Evolutionary conservation across 1,139 yeast genomes (phyloP), one percentile per base, ranked within the genome.

Genomic region (Yamadazyma diospyri): DNA sequence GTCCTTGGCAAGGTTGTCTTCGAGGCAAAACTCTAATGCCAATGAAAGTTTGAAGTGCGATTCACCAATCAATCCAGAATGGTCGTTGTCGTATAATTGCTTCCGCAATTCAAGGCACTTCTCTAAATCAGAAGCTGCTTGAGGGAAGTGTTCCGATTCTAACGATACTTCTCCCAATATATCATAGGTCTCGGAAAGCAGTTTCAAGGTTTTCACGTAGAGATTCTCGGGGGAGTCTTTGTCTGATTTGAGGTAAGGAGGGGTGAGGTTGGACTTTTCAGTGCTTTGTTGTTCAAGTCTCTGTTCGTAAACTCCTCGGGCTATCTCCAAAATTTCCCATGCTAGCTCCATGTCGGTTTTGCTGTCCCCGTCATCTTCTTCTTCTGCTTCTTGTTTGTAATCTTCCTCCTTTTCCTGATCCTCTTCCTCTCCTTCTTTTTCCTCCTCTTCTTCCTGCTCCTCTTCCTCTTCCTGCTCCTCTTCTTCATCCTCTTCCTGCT

Each of bases 161-260:
- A 88, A 63, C 0, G 95, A 82, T 5, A 89, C 84, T 53, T 92
- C 97, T 15, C 97, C 97, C 14, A 88, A 65, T 6, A 89, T 58
- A 50, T 84, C 94, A 50, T 79, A 83, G 1, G 82, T 76, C 38
- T 86, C 94, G 0, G 94, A 78, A 20, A 89, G 64, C 45, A 77
- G 81, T 45, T 69, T 65, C 37, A 69, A 61, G 23, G 65, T 45
- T 17, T 54, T 59, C 6, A 68, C 57, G 34, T 55, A 56, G 26
- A 59, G 59, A 39, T 67, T 59, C 5, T 48, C 38, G 2, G 62
- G 49, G 11, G 53, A 57, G 14, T 57, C 64, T 12, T 55, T 57
- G 16, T 67, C 70, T 5, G 61, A 45, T 24, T 47, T 39, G 31
- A 69, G 51, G 38, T 59, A 65, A 13, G 78, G 76, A 1, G 34